Conservation (phyloP, 1,284 basidiomycete genomes). For the Apiotrichum gamsii region DNA sequence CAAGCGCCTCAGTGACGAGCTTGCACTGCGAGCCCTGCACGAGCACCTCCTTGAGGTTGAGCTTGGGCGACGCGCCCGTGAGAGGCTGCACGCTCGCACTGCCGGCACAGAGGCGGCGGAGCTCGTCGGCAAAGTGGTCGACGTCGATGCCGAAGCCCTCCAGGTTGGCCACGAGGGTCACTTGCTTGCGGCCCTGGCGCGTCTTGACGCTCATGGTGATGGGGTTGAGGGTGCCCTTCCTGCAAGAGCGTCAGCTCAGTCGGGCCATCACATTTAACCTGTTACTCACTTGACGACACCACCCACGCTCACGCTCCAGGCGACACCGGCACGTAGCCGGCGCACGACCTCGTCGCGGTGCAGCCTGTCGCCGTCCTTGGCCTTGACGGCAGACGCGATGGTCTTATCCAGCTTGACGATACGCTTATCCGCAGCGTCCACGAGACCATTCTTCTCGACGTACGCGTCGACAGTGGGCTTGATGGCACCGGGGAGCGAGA, state of each 20-base stretch:
- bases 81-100: slow-evolving; percentile 56
- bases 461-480: slow-evolving; percentile 61
- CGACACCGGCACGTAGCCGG: slow-evolving; percentile 27
- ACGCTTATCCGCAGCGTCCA: slow-evolving; percentile 60
- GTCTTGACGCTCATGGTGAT: slow-evolving; percentile 64
- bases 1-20: slow-evolving; percentile 59
- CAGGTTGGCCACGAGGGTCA: slow-evolving; percentile 68
- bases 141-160: slow-evolving; percentile 66
- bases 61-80: slow-evolving; percentile 39
- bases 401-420: slow-evolving; percentile 63
- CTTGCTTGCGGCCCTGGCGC: slow-evolving; percentile 67
- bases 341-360: slow-evolving; percentile 63
- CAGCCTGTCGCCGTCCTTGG: slow-evolving; percentile 53
- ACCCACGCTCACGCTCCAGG: slow-evolving; percentile 35
- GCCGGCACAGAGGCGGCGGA: slow-evolving; percentile 67
- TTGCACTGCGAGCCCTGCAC: slow-evolving; percentile 75
- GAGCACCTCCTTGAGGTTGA: slow-evolving; percentile 57
- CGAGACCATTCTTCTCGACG: slow-evolving; percentile 56
- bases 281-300: slow-evolving; percentile 34
- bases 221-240: slow-evolving; percentile 67
- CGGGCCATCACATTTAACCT: too few species aligned
- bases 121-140: slow-evolving; percentile 69
- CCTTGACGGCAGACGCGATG: slow-evolving; percentile 53
- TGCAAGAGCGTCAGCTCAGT: slow-evolving; percentile 40
- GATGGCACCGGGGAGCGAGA: slow-evolving; percentile 21